Evolutionary conservation across 495 filamentous ascomycete genomes (phyloP), one percentile per base, ranked within the genome.

Genomic region (Penicillium roqueforti): DNA sequence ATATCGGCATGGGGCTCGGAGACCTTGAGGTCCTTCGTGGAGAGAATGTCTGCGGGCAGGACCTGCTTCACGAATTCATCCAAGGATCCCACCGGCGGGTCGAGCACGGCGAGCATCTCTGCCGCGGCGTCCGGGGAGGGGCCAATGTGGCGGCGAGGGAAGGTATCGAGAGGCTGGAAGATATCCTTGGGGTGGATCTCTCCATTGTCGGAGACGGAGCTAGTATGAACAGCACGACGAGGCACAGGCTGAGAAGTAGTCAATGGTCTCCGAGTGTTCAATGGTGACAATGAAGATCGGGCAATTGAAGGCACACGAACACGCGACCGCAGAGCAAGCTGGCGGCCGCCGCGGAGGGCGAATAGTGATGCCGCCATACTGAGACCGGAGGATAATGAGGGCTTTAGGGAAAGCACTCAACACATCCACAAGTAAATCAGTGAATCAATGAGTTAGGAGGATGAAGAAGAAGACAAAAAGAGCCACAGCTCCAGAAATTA

Each of bases 51-150:
- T 16, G 77, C 69, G 0, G 93, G 93, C 1, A 98, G 77, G 19
- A 97, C 93, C 72, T 95, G 81, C 66, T 81, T 76, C 46, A 98
- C 85, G 66, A 98, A 97, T n/a, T 89, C 80, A 55, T 97, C 91
- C 48, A 98, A 68, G 20, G 78, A 83, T 16, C 78, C 68, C 25
- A 76, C 84, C 0, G 91, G 88, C 3, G 91, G 92, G 47, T 89
- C 84, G 7, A 98, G 78, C 3, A 79, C 80, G 40, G 84, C 80
- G 32, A 98, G 83, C 93, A 98, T 98, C 61, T 86, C 73, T 57
- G 84, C 68, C 0, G 82, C 83, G 43, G 86, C 86, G 31, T 77
- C 74, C 19, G 85, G 77, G 41, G 87, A 84, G n/a, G 93, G 93
- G 3, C 93, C 93, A 72, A 97, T 95, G 66, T 98, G 93, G n/a